Evolutionary conservation across 768 basidiomycete genomes (phyloP).

Genomic region (Russula abietina): DNA sequence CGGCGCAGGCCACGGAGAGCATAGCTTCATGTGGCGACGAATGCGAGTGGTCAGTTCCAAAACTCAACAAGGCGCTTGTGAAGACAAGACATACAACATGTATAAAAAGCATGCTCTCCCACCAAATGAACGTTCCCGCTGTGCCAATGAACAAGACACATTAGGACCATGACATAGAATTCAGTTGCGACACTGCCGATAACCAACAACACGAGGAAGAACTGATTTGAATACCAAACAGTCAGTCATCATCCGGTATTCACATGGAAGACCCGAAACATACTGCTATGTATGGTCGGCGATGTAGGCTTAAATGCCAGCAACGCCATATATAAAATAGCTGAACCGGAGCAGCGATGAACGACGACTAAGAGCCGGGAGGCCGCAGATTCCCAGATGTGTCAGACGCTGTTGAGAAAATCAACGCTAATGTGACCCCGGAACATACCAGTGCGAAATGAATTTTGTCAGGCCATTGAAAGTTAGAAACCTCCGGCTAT

Average conservation of each 20-base stretch:
- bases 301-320: constrained; percentile 26
- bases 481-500: not conserved
- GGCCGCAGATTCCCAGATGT: too few relatives aligned
- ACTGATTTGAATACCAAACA: not conserved
- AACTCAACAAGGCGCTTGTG: too few relatives aligned
- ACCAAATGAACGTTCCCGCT: not conserved
- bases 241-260: not conserved
- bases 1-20: constrained; percentile 5
- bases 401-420: not conserved
- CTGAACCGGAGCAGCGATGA: constrained; percentile 29
- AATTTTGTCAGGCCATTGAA: constrained; percentile 14
- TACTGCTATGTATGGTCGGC: constrained; percentile 4
- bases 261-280: not conserved
- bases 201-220: constrained; percentile 12
- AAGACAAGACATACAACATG: constrained; percentile 9
- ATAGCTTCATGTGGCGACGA: not conserved
- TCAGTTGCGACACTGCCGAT: constrained; percentile 4
- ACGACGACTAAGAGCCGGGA: constrained; percentile 23
- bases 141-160: constrained; percentile 1
- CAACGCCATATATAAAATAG: constrained; percentile 30
- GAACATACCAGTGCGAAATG: constrained; percentile 6
- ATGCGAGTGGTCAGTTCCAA: not conserved
- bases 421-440: too few relatives aligned
- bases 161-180: not conserved
- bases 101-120: not conserved